Conservation (phyloP, 179 eudicot species). For the Spinacia oleracea region DNA sequence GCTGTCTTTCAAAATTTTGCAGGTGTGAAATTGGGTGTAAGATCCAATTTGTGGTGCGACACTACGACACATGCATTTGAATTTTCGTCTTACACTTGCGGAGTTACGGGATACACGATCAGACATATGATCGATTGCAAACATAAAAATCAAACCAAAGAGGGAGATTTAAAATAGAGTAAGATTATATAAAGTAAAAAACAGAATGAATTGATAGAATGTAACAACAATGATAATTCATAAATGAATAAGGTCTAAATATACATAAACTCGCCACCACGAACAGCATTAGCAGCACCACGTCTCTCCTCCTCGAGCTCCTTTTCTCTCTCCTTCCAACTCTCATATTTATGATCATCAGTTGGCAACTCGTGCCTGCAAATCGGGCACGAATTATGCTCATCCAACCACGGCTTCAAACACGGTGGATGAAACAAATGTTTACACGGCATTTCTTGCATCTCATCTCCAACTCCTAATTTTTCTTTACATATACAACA, state of each 20-base stretch:
- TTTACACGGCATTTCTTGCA: constrained; percentile 95
- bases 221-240: too few relatives aligned
- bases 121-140: too few relatives aligned
- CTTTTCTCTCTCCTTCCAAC: constrained; percentile 51
- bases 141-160: too few relatives aligned
- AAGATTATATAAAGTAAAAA: too few relatives aligned
- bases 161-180: too few relatives aligned
- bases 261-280: constrained; percentile 95
- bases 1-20: too few relatives aligned
- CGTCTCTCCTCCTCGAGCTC: constrained; percentile 67
- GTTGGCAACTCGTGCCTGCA: constrained; percentile 89
- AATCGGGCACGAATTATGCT: constrained; percentile 90
- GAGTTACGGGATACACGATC: too few relatives aligned
- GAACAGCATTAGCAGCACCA: constrained; percentile 96
- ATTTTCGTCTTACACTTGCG: too few relatives aligned
- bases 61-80: too few relatives aligned
- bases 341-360: constrained; percentile 81
- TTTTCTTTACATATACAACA: constrained; percentile 88
- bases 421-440: constrained; percentile 90
- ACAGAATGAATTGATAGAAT: too few relatives aligned
- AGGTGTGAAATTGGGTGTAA: too few relatives aligned
- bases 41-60: too few relatives aligned
- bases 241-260: constrained; percentile 33
- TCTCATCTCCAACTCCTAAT: constrained; percentile 59
- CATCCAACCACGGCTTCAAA: constrained; percentile 95